Base-by-base conservation (phyloP, 805 yeast species). In the Ogataea pilisensis region DNA sequence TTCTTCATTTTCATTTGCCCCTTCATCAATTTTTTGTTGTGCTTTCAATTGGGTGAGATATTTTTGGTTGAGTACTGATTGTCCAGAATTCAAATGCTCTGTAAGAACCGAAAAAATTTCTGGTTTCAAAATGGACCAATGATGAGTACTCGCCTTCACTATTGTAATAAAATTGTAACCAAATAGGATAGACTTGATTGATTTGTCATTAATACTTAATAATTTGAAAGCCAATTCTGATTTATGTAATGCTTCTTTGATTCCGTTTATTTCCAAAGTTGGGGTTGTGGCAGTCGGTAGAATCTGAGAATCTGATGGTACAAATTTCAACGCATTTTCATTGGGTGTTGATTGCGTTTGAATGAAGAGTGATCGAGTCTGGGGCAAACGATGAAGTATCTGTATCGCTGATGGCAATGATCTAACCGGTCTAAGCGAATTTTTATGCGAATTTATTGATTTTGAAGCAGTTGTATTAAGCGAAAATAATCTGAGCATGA, bases 301-400 rank as follows among this genome's bases (percentile, higher is more conserved):
- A n/a, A 87, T 75, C 33, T 70, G 68, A 63, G 73, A 77, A 14
- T 53, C 51, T 11, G 88, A 80, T 1, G 96, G 95, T 25, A 86
- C 61, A 53, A 88, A 88, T 68, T 88, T 88, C 42, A 88, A 63
- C 0, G 96, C 96, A 51, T 85, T 80, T 39, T 80, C 90, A 57
- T 88, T 88, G 2, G 96, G 96, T 0, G 96, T 88, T 24, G 81
- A 78, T 26, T 83, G 80, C 0, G 96, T 88, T 58, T 86, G 95
- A 33, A 88, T 88, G 60, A 80, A 83, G 25, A 83, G 45, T 5
- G 20, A 28, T 28, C 41, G 24, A 33, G 13, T 14, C 33, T 34
- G 25, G 22, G 20, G 7, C 12, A 16, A 13, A 13, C 14, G 7
- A 6, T n/a, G 16, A 8, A 27, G 30, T 14, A 9, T 8, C 14